phyloP scores from a whole-genome alignment of 371 early-diverging fungal genomes.

The Fennellomyces sp. region DNA sequence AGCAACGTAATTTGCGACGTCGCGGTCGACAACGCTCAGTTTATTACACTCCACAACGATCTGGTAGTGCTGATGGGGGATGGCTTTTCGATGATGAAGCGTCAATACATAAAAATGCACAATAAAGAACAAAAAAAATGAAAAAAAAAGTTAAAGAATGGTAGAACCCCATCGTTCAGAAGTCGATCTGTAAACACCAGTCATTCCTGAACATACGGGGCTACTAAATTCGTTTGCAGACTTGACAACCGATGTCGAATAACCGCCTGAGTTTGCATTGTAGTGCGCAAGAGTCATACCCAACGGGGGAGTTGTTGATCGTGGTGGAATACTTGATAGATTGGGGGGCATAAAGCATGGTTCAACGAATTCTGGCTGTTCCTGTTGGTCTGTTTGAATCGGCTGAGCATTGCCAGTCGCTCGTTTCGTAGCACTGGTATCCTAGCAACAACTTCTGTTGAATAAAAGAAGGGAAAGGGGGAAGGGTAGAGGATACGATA shows the following conservation, averaged over 20 bases:
- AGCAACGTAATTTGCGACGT: constrained; percentile 17
- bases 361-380: not conserved
- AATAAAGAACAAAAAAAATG: not conserved
- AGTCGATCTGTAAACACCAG: constrained; percentile 43
- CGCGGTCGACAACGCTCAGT: not conserved
- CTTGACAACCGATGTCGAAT: constrained; percentile 35
- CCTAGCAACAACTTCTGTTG: not conserved
- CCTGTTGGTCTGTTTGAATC: not conserved
- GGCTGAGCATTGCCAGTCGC: too few relatives aligned
- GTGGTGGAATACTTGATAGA: not conserved
- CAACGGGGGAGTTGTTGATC: constrained; percentile 46
- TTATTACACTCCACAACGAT: not conserved
- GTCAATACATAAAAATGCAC: not conserved
- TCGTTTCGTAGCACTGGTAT: not conserved
- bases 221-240: constrained; percentile 27
- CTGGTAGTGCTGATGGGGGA: not conserved
- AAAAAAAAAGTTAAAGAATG: constrained; percentile 24
- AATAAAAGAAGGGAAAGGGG: not conserved
- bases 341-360: not conserved
- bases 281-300: constrained; percentile 54
- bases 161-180: constrained; percentile 53
- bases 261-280: constrained; percentile 33
- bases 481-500: not conserved
- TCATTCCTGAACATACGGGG: constrained; percentile 50
- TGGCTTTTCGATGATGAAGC: not conserved